These are phyloP conservation scores for Erodium maritimum DNA, from an alignment of 345 rosid species.

Conservation along the genomic window DNA sequence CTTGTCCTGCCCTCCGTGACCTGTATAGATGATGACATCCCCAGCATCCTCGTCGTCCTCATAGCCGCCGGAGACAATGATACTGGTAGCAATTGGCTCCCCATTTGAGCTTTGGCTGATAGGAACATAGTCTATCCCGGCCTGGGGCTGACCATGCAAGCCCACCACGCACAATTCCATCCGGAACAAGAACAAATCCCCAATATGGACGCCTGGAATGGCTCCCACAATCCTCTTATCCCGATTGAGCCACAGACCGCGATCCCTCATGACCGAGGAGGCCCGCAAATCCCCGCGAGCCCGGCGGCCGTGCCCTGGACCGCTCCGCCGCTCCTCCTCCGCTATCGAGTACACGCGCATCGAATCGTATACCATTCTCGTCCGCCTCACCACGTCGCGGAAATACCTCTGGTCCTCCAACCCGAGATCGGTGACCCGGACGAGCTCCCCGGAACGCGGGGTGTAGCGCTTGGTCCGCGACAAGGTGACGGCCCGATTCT, in stretches of 20 bases:
- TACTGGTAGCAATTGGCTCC: conserved; percentile 64
- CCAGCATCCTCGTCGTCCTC: conserved; percentile 64
- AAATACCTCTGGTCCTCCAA: conserved; percentile 42
- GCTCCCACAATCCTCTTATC: conserved; percentile 64
- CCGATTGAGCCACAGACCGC: conserved; percentile 60
- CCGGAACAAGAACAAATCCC: conserved; percentile 73
- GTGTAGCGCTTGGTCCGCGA: conserved; percentile 6
- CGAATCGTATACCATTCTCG: conserved; percentile 55
- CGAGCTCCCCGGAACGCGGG: conserved; percentile 60
- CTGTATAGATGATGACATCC: conserved; percentile 63
- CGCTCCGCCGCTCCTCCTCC: conserved; percentile 24
- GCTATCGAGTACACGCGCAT: conserved; percentile 37
- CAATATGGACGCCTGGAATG: conserved; percentile 76
- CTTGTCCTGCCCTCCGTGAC: conserved; percentile 68
- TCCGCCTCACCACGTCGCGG: conserved; percentile 46
- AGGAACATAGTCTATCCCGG: conserved; percentile 79
- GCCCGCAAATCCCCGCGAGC: conserved; percentile 40
- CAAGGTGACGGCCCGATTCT: neutral
- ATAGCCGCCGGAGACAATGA: conserved; percentile 77
- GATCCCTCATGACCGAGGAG: conserved; percentile 51
- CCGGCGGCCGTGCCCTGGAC: conserved; percentile 18
- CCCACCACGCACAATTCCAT: conserved; percentile 85
- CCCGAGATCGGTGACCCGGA: conserved; percentile 56
- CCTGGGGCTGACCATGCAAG: conserved; percentile 73
- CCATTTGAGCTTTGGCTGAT: conserved; percentile 44